These are phyloP conservation scores for Poronia punctata DNA, from an alignment of 495 filamentous ascomycete species.

Conservation along the genomic window DNA sequence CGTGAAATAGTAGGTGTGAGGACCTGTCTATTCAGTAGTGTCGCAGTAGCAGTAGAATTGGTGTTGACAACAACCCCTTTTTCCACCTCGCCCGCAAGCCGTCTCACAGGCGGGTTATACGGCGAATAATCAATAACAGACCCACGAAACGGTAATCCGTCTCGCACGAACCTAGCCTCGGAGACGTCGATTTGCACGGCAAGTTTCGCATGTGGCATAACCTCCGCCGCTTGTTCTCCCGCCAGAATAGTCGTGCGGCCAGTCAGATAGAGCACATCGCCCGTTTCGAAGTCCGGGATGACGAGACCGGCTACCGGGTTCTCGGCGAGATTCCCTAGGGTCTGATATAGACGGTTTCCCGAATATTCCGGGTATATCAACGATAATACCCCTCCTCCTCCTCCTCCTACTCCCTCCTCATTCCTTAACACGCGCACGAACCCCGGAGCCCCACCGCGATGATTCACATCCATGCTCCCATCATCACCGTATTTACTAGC, in stretches of 20 bases:
- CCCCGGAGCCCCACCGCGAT: slow-evolving; percentile 66
- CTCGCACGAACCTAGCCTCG: slow-evolving; percentile 53
- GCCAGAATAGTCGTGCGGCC: slow-evolving; percentile 57
- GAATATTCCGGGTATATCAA: slow-evolving; percentile 68
- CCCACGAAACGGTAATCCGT: slow-evolving; percentile 63
- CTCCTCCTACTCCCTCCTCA: slow-evolving; percentile 17
- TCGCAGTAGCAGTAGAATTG: slow-evolving; percentile 33
- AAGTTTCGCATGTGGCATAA: slow-evolving; percentile 64
- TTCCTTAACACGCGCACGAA: slow-evolving; percentile 63
- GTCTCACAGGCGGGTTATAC: slow-evolving; percentile 51
- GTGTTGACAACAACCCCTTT: slow-evolving; percentile 3
- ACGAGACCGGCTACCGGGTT: slow-evolving; percentile 58
- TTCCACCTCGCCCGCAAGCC: slow-evolving; percentile 21
- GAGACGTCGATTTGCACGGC: slow-evolving; percentile 58
- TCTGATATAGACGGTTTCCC: slow-evolving; percentile 77
- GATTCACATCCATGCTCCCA: slow-evolving; percentile 75
- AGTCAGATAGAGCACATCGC: slow-evolving; percentile 63
- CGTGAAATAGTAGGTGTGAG: slow-evolving; percentile 59
- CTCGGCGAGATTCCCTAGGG: slow-evolving; percentile 63
- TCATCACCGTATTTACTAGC: slow-evolving; percentile 51
- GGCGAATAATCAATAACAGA: slow-evolving; percentile 50
- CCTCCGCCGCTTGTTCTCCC: slow-evolving; percentile 47
- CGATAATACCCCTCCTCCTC: slow-evolving; percentile 40
- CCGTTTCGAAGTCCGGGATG: slow-evolving; percentile 64
- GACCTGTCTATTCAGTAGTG: slow-evolving; percentile 43